Conservation (phyloP, 1,284 basidiomycete genomes). For the Abortiporus biennis region DNA sequence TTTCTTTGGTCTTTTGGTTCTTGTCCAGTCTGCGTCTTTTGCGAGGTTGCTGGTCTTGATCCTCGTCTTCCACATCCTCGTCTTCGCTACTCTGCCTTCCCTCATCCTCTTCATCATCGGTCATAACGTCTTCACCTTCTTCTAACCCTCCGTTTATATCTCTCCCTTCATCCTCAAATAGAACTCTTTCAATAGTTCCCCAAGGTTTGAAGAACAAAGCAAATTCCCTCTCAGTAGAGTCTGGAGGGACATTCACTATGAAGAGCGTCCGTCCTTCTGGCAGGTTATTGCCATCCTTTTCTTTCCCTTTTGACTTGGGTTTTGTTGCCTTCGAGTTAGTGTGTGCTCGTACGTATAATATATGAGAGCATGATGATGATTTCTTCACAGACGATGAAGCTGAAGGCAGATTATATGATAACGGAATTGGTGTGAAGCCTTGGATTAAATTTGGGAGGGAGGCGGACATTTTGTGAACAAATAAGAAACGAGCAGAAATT, state of each 20-base stretch:
- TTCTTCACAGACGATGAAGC: too few relatives aligned
- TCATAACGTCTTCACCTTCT: constrained; percentile 29
- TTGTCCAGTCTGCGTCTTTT: constrained; percentile 43
- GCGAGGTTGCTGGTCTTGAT: constrained; percentile 29
- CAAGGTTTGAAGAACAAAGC: constrained; percentile 65
- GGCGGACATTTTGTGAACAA: constrained; percentile 9
- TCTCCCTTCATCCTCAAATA: constrained; percentile 45
- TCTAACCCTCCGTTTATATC: constrained; percentile 33
- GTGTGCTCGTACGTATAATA: constrained; percentile 59
- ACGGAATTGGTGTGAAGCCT: constrained; percentile 57
- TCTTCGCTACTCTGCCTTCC: constrained; percentile 17
- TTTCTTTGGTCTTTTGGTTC: constrained; percentile 19
- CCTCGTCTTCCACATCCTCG: constrained; percentile 21
- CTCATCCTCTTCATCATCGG: constrained; percentile 21
- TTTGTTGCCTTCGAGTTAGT: constrained; percentile 36
- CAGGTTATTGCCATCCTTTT: constrained; percentile 20
- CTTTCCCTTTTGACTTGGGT: constrained; percentile 13
- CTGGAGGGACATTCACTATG: constrained; percentile 80
- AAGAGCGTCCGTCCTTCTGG: constrained; percentile 78
- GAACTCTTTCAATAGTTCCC: constrained; percentile 72
- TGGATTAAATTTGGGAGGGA: constrained; percentile 24
- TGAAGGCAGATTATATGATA: too few relatives aligned
- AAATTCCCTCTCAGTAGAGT: constrained; percentile 76
- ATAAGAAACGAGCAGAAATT: not conserved
- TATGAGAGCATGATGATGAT: constrained; percentile 46